These are phyloP conservation scores for Batkoa obscura DNA, from an alignment of 371 early-diverging fungal genomes.

Conservation along the genomic window DNA sequence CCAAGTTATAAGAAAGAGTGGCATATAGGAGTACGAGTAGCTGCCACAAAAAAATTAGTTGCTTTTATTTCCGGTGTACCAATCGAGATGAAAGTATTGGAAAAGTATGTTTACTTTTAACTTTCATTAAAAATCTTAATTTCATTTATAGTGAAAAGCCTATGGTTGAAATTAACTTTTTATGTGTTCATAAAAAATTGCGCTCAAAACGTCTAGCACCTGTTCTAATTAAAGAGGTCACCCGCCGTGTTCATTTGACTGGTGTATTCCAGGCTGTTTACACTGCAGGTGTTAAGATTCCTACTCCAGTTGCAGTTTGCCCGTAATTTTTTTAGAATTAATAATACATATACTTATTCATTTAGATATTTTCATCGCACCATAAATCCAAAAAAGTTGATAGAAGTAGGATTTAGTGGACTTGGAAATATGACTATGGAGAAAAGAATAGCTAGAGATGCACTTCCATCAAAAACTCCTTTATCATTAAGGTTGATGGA, in stretches of 20 bases:
- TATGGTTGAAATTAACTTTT: slow-evolving; percentile 95
- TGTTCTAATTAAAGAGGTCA: slow-evolving; percentile 96
- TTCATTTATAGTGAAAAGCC: slow-evolving; percentile 14
- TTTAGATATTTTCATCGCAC: slow-evolving; percentile 80
- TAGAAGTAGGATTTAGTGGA: slow-evolving; percentile 79
- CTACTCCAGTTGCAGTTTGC: slow-evolving; percentile 70
- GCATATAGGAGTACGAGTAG: slow-evolving; percentile 83
- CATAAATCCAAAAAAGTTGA: slow-evolving; percentile 80
- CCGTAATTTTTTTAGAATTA: slow-evolving; percentile 19
- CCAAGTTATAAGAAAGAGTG: slow-evolving; percentile 75
- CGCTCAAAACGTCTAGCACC: slow-evolving; percentile 93
- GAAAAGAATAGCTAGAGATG: slow-evolving; percentile 46
- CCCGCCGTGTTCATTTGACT: slow-evolving; percentile 75
- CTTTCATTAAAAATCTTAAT: not conserved
- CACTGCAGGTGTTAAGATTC: slow-evolving; percentile 85
- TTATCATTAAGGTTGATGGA: slow-evolving; percentile 66
- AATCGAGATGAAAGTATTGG: slow-evolving; percentile 45
- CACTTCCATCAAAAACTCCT: slow-evolving; percentile 34
- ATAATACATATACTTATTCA: not conserved
- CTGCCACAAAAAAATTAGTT: slow-evolving; percentile 63
- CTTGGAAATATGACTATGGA: slow-evolving; percentile 54
- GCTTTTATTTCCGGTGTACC: slow-evolving; percentile 93
- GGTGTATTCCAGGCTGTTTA: slow-evolving; percentile 97
- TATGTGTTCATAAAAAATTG: slow-evolving; percentile 92
- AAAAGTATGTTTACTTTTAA: slow-evolving; percentile 24